phyloP scores from a whole-genome alignment of 805 yeast genomes.

The Barnettozyma salicaria region DNA sequence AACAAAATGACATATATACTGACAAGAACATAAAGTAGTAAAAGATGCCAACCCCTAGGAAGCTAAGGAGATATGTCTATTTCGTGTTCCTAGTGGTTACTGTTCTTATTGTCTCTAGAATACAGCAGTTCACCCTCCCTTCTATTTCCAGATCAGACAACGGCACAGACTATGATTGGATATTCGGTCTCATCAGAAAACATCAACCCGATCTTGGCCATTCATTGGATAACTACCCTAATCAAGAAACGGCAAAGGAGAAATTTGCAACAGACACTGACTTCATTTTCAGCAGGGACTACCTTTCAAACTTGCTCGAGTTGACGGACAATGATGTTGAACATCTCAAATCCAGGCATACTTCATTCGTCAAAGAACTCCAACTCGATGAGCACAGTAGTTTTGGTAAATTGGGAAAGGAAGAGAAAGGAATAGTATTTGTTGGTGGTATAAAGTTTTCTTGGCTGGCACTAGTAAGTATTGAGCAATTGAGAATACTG shows the following conservation, averaged over 20 bases:
- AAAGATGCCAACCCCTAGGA: slow-evolving; percentile 1
- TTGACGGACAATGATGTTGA: slow-evolving; percentile 31
- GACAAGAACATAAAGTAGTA: neutral
- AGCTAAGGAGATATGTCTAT: slow-evolving; percentile 5
- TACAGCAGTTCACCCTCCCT: neutral
- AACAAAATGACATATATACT: neutral
- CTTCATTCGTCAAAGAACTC: slow-evolving; percentile 29
- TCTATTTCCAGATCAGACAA: neutral
- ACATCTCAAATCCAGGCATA: slow-evolving; percentile 35
- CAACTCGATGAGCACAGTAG: slow-evolving; percentile 24
- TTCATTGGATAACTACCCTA: slow-evolving; percentile 39
- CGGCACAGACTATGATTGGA: slow-evolving; percentile 20
- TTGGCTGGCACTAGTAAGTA: slow-evolving; percentile 59
- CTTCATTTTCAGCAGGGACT: slow-evolving; percentile 40
- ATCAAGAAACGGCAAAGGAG: slow-evolving; percentile 38
- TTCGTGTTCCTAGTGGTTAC: neutral
- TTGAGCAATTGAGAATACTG: slow-evolving; percentile 52
- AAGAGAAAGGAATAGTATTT: slow-evolving; percentile 52
- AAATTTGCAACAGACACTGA: slow-evolving; percentile 35
- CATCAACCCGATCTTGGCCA: slow-evolving; percentile 32
- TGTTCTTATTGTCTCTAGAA: neutral
- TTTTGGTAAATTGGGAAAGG: slow-evolving; percentile 15
- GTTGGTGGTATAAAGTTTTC: slow-evolving; percentile 76
- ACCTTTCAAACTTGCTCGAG: slow-evolving; percentile 38
- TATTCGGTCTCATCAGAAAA: slow-evolving; percentile 25